Conservation (phyloP, 2,329 filamentous ascomycete species). For the Sporothrix protearum region DNA sequence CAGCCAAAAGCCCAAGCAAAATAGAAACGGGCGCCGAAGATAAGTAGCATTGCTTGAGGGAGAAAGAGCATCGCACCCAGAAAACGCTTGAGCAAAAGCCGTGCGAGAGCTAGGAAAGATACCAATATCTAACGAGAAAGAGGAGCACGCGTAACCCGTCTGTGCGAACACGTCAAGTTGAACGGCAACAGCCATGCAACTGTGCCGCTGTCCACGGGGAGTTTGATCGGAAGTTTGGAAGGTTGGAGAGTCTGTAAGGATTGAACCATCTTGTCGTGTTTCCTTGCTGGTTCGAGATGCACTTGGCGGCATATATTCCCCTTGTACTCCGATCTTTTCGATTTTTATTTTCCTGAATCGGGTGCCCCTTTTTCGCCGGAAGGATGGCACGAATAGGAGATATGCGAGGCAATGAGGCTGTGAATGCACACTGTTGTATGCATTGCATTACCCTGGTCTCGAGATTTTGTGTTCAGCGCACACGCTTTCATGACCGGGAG, state of each 20-base stretch:
- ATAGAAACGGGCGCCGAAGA: conserved; percentile 4
- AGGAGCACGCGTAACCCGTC: neutral
- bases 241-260: neutral
- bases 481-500: conserved; percentile 8
- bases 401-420: neutral
- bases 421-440: neutral
- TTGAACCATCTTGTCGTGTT: neutral
- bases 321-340: neutral
- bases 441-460: neutral
- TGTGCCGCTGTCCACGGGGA: neutral
- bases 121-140: neutral
- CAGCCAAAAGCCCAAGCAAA: neutral
- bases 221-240: neutral
- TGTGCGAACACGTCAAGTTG: neutral
- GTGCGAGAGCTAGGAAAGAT: too few species aligned
- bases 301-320: neutral
- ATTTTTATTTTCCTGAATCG: neutral
- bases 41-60: neutral
- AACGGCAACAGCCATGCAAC: neutral
- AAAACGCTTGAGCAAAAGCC: too few species aligned
- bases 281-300: neutral
- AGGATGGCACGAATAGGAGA: neutral
- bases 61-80: too few species aligned
- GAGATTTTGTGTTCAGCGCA: neutral
- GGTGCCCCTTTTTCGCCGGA: neutral